A percentile compares a stretch with the other conserved stretches of the same genome.
Evolutionary conservation across 768 basidiomycete species (phyloP).

Genomic region (Amanita exitialis): DNA sequence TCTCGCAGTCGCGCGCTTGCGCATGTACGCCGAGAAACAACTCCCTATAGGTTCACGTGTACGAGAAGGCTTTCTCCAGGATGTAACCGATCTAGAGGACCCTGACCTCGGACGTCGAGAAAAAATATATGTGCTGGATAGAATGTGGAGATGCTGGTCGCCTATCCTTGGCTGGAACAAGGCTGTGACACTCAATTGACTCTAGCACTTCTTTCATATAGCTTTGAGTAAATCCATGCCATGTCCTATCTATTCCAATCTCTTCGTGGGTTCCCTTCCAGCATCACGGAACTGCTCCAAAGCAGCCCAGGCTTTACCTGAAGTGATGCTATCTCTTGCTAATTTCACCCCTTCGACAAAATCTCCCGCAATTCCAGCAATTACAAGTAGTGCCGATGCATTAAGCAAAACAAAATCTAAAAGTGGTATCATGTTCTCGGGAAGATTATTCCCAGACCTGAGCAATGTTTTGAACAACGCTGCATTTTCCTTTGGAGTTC

Average conservation of each 20-base stretch:
- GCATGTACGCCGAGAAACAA: constrained; percentile 48
- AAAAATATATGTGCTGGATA: constrained; percentile 67
- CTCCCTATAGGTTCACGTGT: constrained; percentile 51
- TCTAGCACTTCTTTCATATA: neutral
- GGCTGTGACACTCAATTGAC: neutral
- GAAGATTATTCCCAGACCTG: constrained; percentile 43
- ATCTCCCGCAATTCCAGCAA: constrained; percentile 65
- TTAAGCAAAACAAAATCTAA: constrained; percentile 88
- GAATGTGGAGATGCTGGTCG: constrained; percentile 90
- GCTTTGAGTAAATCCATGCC: neutral
- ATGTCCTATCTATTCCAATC: neutral
- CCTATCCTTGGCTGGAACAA: constrained; percentile 48
- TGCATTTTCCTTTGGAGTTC: constrained; percentile 75
- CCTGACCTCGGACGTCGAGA: constrained; percentile 55
- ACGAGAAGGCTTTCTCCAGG: constrained; percentile 76
- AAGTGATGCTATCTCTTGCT: constrained; percentile 51
- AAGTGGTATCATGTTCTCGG: constrained; percentile 49
- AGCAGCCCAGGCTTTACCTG: constrained; percentile 52
- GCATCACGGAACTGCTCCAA: constrained; percentile 40
- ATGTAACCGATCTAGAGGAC: constrained; percentile 76
- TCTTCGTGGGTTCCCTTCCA: constrained; percentile 19
- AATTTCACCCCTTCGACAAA: constrained; percentile 63
- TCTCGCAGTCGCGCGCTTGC: constrained; percentile 57
- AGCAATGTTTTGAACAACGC: constrained; percentile 59
- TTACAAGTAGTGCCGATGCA: constrained; percentile 77